Conservation (phyloP, 495 filamentous ascomycete genomes). For the Penicillium crystallinum region DNA sequence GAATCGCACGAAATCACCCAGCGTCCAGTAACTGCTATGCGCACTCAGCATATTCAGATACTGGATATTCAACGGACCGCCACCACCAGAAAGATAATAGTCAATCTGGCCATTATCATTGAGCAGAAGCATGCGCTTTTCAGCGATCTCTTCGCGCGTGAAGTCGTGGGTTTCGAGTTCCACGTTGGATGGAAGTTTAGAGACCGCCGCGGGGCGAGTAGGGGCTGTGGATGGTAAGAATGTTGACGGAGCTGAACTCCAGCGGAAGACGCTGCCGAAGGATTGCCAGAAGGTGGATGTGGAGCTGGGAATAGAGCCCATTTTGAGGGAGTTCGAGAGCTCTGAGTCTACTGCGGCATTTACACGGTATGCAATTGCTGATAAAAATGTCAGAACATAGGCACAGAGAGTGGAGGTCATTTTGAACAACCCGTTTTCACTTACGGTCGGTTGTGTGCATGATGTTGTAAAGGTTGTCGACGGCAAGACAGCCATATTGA, state of each 20-base stretch:
- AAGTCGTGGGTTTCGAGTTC: slow-evolving; percentile 97
- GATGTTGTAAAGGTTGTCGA: slow-evolving; percentile 96
- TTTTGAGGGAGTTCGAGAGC: slow-evolving; percentile 71
- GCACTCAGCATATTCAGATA: slow-evolving; percentile 96
- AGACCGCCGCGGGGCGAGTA: slow-evolving; percentile 37
- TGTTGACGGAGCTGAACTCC: slow-evolving; percentile 29
- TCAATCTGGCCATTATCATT: slow-evolving; percentile 97
- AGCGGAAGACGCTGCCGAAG: slow-evolving; percentile 59
- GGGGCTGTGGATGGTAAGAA: slow-evolving; percentile 17
- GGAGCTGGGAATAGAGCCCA: slow-evolving; percentile 70
- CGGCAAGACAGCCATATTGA: slow-evolving; percentile 81
- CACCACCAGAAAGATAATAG: slow-evolving; percentile 73
- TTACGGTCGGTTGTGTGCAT: slow-evolving; percentile 59
- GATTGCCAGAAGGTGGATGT: slow-evolving; percentile 61
- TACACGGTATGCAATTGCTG: slow-evolving; percentile 79
- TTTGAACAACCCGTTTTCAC: not conserved
- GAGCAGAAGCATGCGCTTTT: slow-evolving; percentile 77
- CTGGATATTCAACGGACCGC: slow-evolving; percentile 83
- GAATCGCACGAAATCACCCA: slow-evolving; percentile 78
- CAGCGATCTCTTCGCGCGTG: slow-evolving; percentile 83
- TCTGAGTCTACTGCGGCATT: slow-evolving; percentile 82
- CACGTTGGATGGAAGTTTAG: slow-evolving; percentile 79
- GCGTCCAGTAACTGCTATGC: slow-evolving; percentile 91
- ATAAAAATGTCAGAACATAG: slow-evolving; percentile 46
- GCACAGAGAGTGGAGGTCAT: slow-evolving; percentile 2